Evolutionary conservation across 2,329 filamentous ascomycete genomes (phyloP), one percentile per base, ranked within the genome.

Genomic region (Beauveria sp.): DNA sequence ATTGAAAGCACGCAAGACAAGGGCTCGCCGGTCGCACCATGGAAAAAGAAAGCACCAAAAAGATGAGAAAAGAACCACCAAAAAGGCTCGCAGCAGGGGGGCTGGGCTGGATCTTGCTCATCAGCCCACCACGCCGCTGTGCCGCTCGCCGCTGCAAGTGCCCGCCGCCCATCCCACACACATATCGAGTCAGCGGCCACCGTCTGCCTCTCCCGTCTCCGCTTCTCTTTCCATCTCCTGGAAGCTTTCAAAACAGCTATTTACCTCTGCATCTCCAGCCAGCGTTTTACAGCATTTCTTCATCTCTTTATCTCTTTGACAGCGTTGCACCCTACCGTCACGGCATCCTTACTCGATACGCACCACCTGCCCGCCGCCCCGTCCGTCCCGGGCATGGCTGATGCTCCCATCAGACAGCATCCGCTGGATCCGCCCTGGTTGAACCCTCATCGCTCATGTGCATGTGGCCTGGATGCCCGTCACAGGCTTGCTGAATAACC

Each of bases 321-420:
- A 37, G 34, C 44, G 43, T 28, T 46, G 26, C 26, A 55, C 26
- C 24, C 26, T 18, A 18, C 20, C 24, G 4, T 30, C 22, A 18
- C n/a, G 28, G 20, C 52, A 22, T n/a, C 16, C 55, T 30, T 10
- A 16, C 4, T 16, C 14, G 34, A 37, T 37, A 37, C 34, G 12
- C 37, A 37, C 16, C 24, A 26, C 12, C 22, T 10, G 18, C 10
- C 22, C 14, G 20, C 22, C 14, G 16, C 22, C 26, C 24, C 20
- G 20, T 26, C 48, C 10, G n/a, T 48, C 24, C 30, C 22, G 55
- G 59, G 59, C 20, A 61, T 61, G 59, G 59, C 59, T 46, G 46
- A 51, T 50, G 53, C 46, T 53, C n/a, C 16, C 30, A 37, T 14
- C n/a, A 47, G 43, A 22, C 59, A 28, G 55, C 55, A 40, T 41